Evolutionary conservation across 2,329 filamentous ascomycete genomes (phyloP).

Genomic region (Diaporthe australafricana): DNA sequence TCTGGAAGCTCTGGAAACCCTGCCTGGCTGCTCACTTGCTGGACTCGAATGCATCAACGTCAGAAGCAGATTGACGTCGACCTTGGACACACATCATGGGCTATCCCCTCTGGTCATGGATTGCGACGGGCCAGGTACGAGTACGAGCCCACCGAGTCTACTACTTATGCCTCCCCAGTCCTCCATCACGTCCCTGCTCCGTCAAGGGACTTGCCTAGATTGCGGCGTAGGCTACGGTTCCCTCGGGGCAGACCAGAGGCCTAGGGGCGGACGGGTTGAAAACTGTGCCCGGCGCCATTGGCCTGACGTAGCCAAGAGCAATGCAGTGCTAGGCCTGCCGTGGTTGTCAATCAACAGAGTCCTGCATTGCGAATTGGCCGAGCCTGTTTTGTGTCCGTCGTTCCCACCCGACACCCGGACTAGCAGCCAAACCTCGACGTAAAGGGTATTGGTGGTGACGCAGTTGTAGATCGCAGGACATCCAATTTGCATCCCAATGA

Average conservation of each 20-base stretch:
- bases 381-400: slow-evolving; percentile 1
- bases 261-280: slow-evolving; percentile 16
- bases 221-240: not conserved
- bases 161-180: not conserved
- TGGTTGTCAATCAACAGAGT: not conserved
- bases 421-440: not conserved
- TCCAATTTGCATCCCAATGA: slow-evolving; percentile 2
- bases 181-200: not conserved
- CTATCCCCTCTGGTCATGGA: not conserved
- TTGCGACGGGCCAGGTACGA: not conserved
- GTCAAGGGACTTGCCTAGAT: not conserved
- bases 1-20: slow-evolving; percentile 11
- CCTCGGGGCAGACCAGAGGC: not conserved
- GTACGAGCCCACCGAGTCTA: not conserved
- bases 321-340: not conserved
- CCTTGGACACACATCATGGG: slow-evolving; percentile 4
- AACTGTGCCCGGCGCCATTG: slow-evolving; percentile 9
- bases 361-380: not conserved
- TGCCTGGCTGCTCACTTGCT: slow-evolving; percentile 15
- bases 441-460: slow-evolving; percentile 1
- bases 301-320: slow-evolving; percentile 5
- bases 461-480: slow-evolving; percentile 6
- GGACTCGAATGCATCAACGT: slow-evolving; percentile 15
- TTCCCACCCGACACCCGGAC: slow-evolving; percentile 7
- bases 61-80: not conserved